phyloP scores from a whole-genome alignment of 2,329 filamentous ascomycete genomes.

The Ambrosiella beaveri region DNA sequence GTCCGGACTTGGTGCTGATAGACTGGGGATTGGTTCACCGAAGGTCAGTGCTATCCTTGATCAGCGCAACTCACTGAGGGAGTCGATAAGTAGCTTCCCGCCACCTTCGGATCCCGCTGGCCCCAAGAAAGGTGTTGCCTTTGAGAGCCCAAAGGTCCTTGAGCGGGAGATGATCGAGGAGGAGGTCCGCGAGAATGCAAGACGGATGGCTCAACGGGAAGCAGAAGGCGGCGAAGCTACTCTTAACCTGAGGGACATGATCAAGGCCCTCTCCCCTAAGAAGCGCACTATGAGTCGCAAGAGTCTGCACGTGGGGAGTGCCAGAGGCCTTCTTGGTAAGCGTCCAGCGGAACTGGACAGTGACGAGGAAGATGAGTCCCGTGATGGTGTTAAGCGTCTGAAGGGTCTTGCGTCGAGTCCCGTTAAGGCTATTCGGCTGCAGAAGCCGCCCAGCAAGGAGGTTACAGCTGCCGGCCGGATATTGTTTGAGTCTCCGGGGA shows the following conservation, averaged over 20 bases:
- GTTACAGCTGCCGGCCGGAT: conserved; percentile 46
- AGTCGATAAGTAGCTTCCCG: conserved; percentile 19
- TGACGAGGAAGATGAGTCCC: conserved; percentile 40
- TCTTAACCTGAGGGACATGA: conserved; percentile 57
- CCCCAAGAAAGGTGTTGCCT: conserved; percentile 38
- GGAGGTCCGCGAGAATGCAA: conserved; percentile 40
- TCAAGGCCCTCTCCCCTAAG: conserved; percentile 59
- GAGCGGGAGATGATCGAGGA: conserved; percentile 41
- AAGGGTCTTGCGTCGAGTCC: conserved; percentile 58
- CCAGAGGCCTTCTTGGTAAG: conserved; percentile 56
- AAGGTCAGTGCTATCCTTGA: conserved; percentile 55
- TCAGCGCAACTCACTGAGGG: conserved; percentile 52
- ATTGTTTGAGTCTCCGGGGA: conserved; percentile 29
- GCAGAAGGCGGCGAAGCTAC: conserved; percentile 39
- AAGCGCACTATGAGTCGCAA: conserved; percentile 53
- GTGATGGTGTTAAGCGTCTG: conserved; percentile 48
- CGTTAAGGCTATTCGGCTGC: conserved; percentile 56
- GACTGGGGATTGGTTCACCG: conserved; percentile 56
- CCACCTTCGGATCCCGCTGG: neutral
- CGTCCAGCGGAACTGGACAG: conserved; percentile 54
- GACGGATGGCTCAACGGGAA: conserved; percentile 37
- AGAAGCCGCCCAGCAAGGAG: conserved; percentile 49
- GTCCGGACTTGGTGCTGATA: conserved; percentile 53
- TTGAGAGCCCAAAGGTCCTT: conserved; percentile 46
- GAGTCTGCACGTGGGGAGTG: conserved; percentile 60